These are phyloP conservation scores for Melanogaster broomeanus DNA, from an alignment of 768 basidiomycete species.

Conservation along the genomic window DNA sequence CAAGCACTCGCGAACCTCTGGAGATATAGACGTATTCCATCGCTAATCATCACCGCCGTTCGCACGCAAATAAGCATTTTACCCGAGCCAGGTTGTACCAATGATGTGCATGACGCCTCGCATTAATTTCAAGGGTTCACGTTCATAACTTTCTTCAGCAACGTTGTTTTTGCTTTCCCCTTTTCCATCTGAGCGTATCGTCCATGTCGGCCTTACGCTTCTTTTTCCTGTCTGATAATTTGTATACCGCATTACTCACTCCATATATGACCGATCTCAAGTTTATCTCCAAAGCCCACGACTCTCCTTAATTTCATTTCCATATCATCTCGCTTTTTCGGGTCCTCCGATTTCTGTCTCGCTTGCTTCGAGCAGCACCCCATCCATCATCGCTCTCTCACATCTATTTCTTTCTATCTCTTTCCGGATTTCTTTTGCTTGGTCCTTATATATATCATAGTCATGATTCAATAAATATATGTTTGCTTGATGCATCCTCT, in stretches of 20 bases:
- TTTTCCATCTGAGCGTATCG: slow-evolving; percentile 14
- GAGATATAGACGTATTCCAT: slow-evolving; percentile 57
- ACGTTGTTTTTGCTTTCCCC: slow-evolving; percentile 10
- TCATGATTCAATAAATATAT: slow-evolving; percentile 19
- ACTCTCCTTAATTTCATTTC: slow-evolving; percentile 7
- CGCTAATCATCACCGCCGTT: neutral
- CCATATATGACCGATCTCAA: slow-evolving; percentile 13
- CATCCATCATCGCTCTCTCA: slow-evolving; percentile 1
- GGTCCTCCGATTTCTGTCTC: neutral
- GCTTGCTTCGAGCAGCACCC: neutral
- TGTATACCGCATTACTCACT: slow-evolving; percentile 30
- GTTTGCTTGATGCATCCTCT: slow-evolving; percentile 31
- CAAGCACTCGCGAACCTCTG: slow-evolving; percentile 83
- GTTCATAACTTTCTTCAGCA: slow-evolving; percentile 12
- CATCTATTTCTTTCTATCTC: slow-evolving; percentile 2
- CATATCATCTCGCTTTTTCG: neutral
- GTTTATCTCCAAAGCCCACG: neutral
- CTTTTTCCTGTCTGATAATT: slow-evolving; percentile 11
- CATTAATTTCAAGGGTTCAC: slow-evolving; percentile 21
- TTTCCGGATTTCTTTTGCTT: slow-evolving; percentile 11
- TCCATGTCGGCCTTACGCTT: slow-evolving; percentile 6
- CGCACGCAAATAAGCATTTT: slow-evolving; percentile 21
- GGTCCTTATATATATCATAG: slow-evolving; percentile 24
- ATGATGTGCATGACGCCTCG: slow-evolving; percentile 24
- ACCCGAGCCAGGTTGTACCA: slow-evolving; percentile 20